Base-by-base conservation (phyloP, 768 basidiomycete genomes). In the Tulasnella sp. region DNA sequence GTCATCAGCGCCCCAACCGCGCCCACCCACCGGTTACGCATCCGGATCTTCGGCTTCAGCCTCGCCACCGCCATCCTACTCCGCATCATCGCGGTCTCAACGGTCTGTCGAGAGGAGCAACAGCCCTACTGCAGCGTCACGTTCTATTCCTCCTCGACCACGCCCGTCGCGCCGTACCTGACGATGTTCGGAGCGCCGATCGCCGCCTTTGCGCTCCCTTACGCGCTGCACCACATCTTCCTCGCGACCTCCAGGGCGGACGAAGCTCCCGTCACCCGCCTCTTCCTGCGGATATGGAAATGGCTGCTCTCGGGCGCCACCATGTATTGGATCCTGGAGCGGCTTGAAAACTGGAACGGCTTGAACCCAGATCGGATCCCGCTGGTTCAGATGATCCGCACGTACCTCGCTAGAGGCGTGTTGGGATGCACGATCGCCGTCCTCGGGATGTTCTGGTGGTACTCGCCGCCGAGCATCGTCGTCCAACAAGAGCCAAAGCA, bases 81-180 rank as follows among this genome's bases (percentile, higher is more conserved):
- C 10, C 90, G 97, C 10, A 83, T 94, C n/a, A 92, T 95, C 85
- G 89, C 92, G 0, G 85, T 90, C 72, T 94, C 93, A 84, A 97
- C 96, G 0, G 90, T 96, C 12, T 99, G 97, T 83, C 88, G 98
- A 81, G 97, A 99, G 84, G 97, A 99, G 83, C 97, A 98, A 85
- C 92, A 94, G 56, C 92, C 95, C 0, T 93, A 90, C 84, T 99
- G 98, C 83, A 87, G 89, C 81, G 92, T 96, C 77, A 97, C 97
- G 0, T 99, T 97, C 86, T 98, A 94, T 84, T 87, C 91, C 0
- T 93, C 93, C 0, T 90, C 92, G 0, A 88, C 92, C 12, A 85
- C 91, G 0, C 91, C 93, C 9, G 87, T 91, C 2, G 91, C 94
- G 0, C 92, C 94, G 0, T 73, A 86, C 1, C 86, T 87, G 40